Evolutionary conservation across 2,329 filamentous ascomycete genomes (phyloP), one percentile per base, ranked within the genome.

Genomic region (Fusarium pininemorale): DNA sequence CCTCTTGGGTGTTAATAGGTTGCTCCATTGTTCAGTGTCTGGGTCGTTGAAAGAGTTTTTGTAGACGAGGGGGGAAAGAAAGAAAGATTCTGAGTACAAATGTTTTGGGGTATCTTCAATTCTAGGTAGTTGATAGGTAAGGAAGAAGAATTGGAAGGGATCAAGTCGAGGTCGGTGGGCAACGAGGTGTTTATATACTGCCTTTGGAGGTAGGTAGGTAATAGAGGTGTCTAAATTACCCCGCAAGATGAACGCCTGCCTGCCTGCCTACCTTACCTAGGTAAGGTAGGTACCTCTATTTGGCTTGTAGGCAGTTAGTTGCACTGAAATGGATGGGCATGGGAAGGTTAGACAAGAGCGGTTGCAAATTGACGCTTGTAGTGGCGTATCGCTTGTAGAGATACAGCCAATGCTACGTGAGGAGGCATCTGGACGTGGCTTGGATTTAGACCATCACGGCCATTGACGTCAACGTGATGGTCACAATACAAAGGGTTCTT

Each of bases 381-480:
- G 45, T 61, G 51, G 55, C 37, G 62, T 24, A 30, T 37, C 24
- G 48, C 24, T 62, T 59, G 50, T 64, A 63, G 30, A 57, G 50
- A 67, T 54, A 60, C 48, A 26, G 60, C 48, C 44, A 59, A 60
- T 28, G 47, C 53, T 45, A 69, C 68, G 63, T 39, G 60, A 66
- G 30, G 28, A 55, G 48, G 48, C 44, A 68, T 60, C 42, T 32
- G 57, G 48, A 32, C 56, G 74, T 73, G 72, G 75, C 70, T 69
- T 60, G 47, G 67, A 61, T 59, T 47, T 66, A 54, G 75, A 75
- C 74, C 69, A 60, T 74, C 72, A 54, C 30, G 63, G 65, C 69
- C 68, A 67, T 78, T 78, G 77, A 79, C 77, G 77, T 79, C 77
- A 79, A 71, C 62, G 70, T 77, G 72, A 78, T 78, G 75, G 71